Percentiles rank a stretch among this genome's conserved stretches.
These are phyloP conservation scores for Gaeumannomyces sp. DNA, from an alignment of 2,329 filamentous ascomycete species.

Conservation along the genomic window DNA sequence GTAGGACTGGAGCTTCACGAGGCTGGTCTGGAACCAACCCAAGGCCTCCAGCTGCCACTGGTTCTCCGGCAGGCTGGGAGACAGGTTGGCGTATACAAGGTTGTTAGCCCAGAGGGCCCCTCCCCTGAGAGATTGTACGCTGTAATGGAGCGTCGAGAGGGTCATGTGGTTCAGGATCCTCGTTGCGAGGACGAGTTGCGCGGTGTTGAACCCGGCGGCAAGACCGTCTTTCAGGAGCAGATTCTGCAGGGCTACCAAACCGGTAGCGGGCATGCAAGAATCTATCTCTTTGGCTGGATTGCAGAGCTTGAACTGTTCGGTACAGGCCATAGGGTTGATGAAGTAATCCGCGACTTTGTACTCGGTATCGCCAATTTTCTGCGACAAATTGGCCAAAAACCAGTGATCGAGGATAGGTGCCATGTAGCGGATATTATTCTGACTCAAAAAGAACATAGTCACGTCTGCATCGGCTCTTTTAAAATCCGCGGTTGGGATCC, in stretches of 20 bases:
- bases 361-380: background rate
- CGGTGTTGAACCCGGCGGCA: slow-evolving; percentile 8
- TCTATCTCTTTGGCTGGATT: background rate
- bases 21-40: slow-evolving; percentile 11
- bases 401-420: slow-evolving; percentile 4
- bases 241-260: background rate
- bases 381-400: slow-evolving; percentile 2
- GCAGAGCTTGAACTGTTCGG: slow-evolving; percentile 10
- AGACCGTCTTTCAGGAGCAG: background rate
- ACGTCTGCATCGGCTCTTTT: slow-evolving; percentile 8
- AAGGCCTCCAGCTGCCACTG: slow-evolving; percentile 10
- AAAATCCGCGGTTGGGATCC: slow-evolving; percentile 1
- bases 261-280: no score
- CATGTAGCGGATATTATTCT: slow-evolving; percentile 7
- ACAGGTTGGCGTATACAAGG: slow-evolving; percentile 1
- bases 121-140: background rate
- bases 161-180: slow-evolving; percentile 2
- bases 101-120: slow-evolving; percentile 10
- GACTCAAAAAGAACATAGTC: slow-evolving; percentile 6
- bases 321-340: slow-evolving; percentile 8
- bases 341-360: slow-evolving; percentile 2
- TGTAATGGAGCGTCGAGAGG: slow-evolving; percentile 4
- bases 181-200: slow-evolving; percentile 5
- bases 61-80: slow-evolving; percentile 6
- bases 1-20: slow-evolving; percentile 11